phyloP scores from a whole-genome alignment of 768 basidiomycete species.

The Hysterangium stoloniferum region DNA sequence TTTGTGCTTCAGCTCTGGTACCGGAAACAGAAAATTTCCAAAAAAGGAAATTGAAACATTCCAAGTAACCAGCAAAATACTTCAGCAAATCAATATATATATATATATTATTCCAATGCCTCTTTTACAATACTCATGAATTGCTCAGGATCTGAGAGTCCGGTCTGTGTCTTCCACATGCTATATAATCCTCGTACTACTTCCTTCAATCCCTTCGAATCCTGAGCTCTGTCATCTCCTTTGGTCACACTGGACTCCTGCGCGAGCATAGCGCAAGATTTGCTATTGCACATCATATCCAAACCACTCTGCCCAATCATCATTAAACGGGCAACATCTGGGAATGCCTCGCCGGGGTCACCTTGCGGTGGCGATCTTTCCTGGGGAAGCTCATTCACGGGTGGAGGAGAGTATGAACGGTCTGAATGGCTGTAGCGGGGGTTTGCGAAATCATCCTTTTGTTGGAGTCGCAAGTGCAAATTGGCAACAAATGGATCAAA shows the following conservation, averaged over 20 bases:
- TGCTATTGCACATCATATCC: too few species aligned
- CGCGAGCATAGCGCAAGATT: too few species aligned
- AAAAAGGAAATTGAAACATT: background rate
- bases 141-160: background rate
- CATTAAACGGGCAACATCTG: too few species aligned
- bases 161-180: slow-evolving; percentile 41
- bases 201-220: slow-evolving; percentile 34
- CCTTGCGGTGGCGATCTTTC: slow-evolving; percentile 13
- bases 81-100: background rate
- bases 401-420: background rate
- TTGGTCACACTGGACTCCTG: too few species aligned
- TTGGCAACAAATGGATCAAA: slow-evolving; percentile 14
- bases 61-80: background rate
- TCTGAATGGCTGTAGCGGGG: slow-evolving; percentile 2
- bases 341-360: too few species aligned
- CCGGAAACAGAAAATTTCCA: background rate
- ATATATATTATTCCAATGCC: background rate
- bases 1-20: background rate
- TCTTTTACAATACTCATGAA: slow-evolving; percentile 7
- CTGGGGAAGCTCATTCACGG: background rate
- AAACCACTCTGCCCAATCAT: too few species aligned
- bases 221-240: too few species aligned
- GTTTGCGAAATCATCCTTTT: slow-evolving; percentile 13
- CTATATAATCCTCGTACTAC: slow-evolving; percentile 49
- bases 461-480: slow-evolving; percentile 6